Base-by-base conservation (phyloP, 1,139 yeast species). In the Kluyveromyces sp. region DNA sequence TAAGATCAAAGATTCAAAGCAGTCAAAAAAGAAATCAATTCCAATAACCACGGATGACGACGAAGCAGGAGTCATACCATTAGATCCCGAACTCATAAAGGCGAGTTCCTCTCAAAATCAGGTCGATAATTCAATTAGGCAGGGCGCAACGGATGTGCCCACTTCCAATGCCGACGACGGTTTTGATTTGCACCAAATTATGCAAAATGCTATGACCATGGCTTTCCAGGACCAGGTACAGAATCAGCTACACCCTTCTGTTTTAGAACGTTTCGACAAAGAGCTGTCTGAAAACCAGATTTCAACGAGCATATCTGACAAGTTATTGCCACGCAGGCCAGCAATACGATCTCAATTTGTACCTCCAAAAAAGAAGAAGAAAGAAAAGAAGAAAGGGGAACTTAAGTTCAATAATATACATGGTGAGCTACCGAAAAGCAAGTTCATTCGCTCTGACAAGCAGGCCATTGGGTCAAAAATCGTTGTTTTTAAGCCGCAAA, bases 151-250 rank as follows among this genome's bases (percentile, higher is more conserved):
- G 39, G 39, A 35, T 35, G 39, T 35, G 41, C 36, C 22, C 17
- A 17, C 22, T 7, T 11, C 25, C 7, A 46, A 45, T 13, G 62
- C 58, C 17, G 70, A 67, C 28, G 70, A 66, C 29, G 69, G 68
- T 3, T 67, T 68, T 43, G 82, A 77, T 49, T 64, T 79, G 78
- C 79, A 77, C 55, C 83, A 77, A 51, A 82, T 83, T 51, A 73
- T 82, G 69, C 83, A 79, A 52, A 80, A 80, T 63, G 89, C 88
- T 0, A 72, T 81, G 64, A 74, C 75, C 40, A 73, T 81, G 82
- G 89, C 89, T 1, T 67, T 63, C 36, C 64, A 59, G 39, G 63
- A 56, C n/a, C 58, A 56, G 29, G 42, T 40, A 9, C 50, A 48
- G 13, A 40, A 34, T 30, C 48, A 46, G 31, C 28, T 59, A 7